These are phyloP conservation scores for Suillus luteus DNA, from an alignment of 768 basidiomycete genomes.

Conservation along the genomic window DNA sequence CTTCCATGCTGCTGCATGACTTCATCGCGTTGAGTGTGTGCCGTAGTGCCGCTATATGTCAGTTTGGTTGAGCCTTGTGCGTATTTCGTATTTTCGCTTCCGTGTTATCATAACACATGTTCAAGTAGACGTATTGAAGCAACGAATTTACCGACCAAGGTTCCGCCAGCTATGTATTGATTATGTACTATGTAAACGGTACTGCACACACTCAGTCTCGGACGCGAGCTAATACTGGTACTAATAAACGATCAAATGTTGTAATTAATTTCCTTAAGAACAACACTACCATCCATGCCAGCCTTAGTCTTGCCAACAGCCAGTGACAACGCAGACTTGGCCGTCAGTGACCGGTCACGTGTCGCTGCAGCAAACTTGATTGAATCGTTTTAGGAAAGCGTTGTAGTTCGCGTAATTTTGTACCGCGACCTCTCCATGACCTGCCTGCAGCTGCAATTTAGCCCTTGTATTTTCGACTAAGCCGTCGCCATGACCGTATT, in stretches of 20 bases:
- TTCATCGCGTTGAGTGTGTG: background rate
- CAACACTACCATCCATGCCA: background rate
- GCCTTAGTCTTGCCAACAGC: no score
- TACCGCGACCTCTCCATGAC: background rate
- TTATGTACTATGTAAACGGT: background rate
- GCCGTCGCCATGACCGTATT: background rate
- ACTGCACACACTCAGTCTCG: background rate
- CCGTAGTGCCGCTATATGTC: background rate
- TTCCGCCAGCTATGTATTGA: no score
- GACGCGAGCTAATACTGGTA: no score
- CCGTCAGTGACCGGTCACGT: background rate
- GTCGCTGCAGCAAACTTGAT: background rate
- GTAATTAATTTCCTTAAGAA: background rate
- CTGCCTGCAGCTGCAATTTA: background rate
- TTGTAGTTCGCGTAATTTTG: conserved; percentile 1
- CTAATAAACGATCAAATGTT: background rate
- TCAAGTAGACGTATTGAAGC: no score
- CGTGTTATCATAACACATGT: no score
- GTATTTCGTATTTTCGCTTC: background rate
- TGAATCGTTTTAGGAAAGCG: background rate
- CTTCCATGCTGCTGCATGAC: background rate
- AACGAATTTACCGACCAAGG: no score
- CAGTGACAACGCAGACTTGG: background rate
- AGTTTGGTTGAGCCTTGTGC: background rate
- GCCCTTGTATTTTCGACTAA: conserved; percentile 1